phyloP scores from a whole-genome alignment of 768 basidiomycete species.

The Sporobolomyces phaffii region DNA sequence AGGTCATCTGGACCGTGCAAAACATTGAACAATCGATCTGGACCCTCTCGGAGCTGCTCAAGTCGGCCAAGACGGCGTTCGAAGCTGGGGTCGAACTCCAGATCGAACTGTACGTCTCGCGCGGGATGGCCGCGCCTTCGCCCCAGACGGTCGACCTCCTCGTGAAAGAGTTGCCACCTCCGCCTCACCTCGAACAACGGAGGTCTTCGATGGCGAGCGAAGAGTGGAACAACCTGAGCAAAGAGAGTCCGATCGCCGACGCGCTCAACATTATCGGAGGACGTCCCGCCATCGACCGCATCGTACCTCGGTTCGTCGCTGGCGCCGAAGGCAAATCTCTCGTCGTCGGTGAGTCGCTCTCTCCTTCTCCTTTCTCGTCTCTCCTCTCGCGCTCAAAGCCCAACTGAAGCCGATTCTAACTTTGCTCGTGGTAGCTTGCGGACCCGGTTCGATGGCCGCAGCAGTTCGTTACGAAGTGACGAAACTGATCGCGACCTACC shows the following conservation, averaged over 20 bases:
- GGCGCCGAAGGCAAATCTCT: constrained; percentile 23
- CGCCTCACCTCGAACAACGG: constrained; percentile 20
- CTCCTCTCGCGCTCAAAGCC: background rate
- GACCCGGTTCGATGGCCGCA: constrained; percentile 14
- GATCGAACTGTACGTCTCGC: constrained; percentile 28
- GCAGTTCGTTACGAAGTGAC: constrained; percentile 22
- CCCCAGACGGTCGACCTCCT: constrained; percentile 29
- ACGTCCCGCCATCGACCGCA: background rate
- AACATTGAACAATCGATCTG: constrained; percentile 27
- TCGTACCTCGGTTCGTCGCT: constrained; percentile 22
- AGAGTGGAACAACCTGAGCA: constrained; percentile 5
- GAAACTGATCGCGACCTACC: constrained; percentile 20
- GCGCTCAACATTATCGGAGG: constrained; percentile 21
- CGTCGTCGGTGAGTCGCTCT: constrained; percentile 19
- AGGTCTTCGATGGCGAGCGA: constrained; percentile 12
- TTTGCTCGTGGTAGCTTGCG: constrained; percentile 8
- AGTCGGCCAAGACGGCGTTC: constrained; percentile 29
- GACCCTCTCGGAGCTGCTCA: constrained; percentile 21
- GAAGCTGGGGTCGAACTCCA: constrained; percentile 30
- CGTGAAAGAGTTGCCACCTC: constrained; percentile 27
- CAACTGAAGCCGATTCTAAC: background rate
- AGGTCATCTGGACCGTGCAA: constrained; percentile 27
- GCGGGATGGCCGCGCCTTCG: constrained; percentile 20
- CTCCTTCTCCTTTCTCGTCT: background rate
- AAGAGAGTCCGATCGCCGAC: constrained; percentile 24